phyloP scores from a whole-genome alignment of 306 rosid species.

The Leucaena leucocephala region DNA sequence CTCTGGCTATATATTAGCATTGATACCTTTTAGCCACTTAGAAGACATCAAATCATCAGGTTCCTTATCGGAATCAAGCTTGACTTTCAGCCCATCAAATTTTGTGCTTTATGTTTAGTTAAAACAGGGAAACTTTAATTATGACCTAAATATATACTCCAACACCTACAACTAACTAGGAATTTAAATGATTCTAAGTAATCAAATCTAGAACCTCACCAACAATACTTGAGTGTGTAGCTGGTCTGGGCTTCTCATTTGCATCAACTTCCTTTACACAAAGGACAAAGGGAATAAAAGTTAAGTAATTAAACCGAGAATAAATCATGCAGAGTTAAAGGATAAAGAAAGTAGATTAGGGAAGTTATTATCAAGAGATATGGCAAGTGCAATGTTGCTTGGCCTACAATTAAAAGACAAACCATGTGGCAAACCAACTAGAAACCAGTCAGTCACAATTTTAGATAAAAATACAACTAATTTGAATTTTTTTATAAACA shows the following conservation, averaged over 20 bases:
- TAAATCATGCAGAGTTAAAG: not conserved
- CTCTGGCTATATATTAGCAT: not conserved
- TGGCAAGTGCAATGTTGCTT: not conserved
- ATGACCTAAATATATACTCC: slow-evolving; percentile 8
- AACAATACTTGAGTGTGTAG: slow-evolving; percentile 40
- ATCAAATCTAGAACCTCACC: slow-evolving; percentile 52
- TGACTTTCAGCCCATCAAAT: slow-evolving; percentile 22
- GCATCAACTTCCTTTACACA: slow-evolving; percentile 58
- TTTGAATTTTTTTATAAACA: too few relatives aligned
- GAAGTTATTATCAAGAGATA: not conserved
- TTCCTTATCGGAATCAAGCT: slow-evolving; percentile 14
- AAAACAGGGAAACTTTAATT: slow-evolving; percentile 3
- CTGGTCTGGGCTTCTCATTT: slow-evolving; percentile 43
- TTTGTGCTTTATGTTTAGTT: slow-evolving; percentile 1
- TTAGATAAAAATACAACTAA: not conserved
- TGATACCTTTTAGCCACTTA: slow-evolving; percentile 16
- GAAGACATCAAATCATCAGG: slow-evolving; percentile 26
- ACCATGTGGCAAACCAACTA: not conserved
- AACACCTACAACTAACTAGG: slow-evolving; percentile 1
- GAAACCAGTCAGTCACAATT: not conserved
- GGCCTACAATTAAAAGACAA: not conserved
- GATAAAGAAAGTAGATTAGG: not conserved
- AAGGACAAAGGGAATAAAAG: slow-evolving; percentile 6
- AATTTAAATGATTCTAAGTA: slow-evolving; percentile 12
- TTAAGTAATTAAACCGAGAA: slow-evolving; percentile 24